phyloP scores from a whole-genome alignment of 768 basidiomycete genomes.

The Podaxis rugospora region DNA sequence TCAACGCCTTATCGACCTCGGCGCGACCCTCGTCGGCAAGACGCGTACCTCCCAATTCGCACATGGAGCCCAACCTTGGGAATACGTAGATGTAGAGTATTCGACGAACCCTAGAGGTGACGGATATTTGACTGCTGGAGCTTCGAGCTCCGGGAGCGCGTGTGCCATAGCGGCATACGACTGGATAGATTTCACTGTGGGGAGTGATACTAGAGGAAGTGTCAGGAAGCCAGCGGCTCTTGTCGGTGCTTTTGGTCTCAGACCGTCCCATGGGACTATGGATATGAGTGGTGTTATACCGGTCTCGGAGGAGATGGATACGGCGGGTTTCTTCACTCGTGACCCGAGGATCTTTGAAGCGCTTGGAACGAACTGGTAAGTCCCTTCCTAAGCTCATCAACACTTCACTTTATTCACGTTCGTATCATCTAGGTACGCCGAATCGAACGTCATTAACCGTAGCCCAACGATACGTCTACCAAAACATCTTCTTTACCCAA shows the following conservation, averaged over 20 bases:
- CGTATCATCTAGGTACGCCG: slow-evolving; percentile 23
- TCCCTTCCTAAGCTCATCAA: not conserved
- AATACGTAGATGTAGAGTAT: slow-evolving; percentile 30
- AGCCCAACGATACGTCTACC: slow-evolving; percentile 23
- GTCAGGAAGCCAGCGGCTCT: slow-evolving; percentile 36
- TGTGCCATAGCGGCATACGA: slow-evolving; percentile 34
- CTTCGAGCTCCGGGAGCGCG: slow-evolving; percentile 35
- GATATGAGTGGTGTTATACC: slow-evolving; percentile 30
- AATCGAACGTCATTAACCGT: slow-evolving; percentile 23
- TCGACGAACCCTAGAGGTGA: slow-evolving; percentile 35
- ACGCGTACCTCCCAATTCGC: slow-evolving; percentile 50
- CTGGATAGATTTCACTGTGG: slow-evolving; percentile 34
- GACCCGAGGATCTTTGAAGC: slow-evolving; percentile 27
- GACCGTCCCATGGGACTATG: slow-evolving; percentile 29
- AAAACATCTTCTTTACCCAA: slow-evolving; percentile 27
- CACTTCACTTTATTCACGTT: not conserved
- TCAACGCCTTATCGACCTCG: slow-evolving; percentile 40
- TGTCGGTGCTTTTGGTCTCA: slow-evolving; percentile 32
- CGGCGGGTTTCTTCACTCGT: slow-evolving; percentile 31
- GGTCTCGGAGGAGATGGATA: slow-evolving; percentile 36
- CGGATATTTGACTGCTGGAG: slow-evolving; percentile 30
- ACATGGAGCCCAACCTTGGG: slow-evolving; percentile 40
- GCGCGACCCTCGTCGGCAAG: slow-evolving; percentile 50
- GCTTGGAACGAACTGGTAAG: slow-evolving; percentile 26
- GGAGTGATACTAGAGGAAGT: slow-evolving; percentile 35